A percentile compares a stretch with the other conserved stretches of the same genome.
phyloP scores from a whole-genome alignment of 148 eudicot species.

The Rhododendron mucronatum region DNA sequence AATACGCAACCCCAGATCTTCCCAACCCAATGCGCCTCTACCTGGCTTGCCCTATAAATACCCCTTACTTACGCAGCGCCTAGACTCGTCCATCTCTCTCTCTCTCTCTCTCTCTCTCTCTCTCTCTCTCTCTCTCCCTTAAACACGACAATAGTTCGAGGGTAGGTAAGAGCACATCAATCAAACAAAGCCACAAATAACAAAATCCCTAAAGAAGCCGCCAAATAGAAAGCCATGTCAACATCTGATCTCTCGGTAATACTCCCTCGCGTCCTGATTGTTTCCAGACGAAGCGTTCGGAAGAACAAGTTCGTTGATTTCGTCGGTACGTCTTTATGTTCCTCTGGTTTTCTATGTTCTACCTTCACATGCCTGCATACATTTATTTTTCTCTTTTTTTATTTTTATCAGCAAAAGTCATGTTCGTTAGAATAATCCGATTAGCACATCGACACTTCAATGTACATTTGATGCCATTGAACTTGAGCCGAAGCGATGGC shows the following conservation, averaged over 20 bases:
- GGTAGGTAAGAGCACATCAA: neutral
- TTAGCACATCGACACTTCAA: no score
- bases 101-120: neutral
- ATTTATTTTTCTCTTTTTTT: no score
- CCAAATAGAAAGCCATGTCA: conserved; percentile 29
- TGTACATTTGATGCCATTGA: no score
- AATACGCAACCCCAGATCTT: neutral
- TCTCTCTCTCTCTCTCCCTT: no score
- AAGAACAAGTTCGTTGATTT: conserved; percentile 93
- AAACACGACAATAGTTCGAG: no score
- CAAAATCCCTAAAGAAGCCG: neutral
- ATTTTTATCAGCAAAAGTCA: no score
- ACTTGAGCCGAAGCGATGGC: no score
- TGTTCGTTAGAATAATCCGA: no score
- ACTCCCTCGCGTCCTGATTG: conserved; percentile 74
- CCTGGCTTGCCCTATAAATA: neutral
- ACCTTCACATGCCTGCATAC: neutral
- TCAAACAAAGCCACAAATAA: neutral
- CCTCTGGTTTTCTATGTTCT: neutral
- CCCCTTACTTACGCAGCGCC: neutral
- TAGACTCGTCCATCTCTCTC: neutral
- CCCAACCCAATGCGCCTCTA: neutral
- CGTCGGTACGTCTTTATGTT: conserved; percentile 40
- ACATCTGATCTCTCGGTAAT: conserved; percentile 38
- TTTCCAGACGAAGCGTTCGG: conserved; percentile 74